Percentiles rank a stretch among this genome's conserved stretches.
phyloP scores from a whole-genome alignment of 129 eudicot species.

The Chrysanthemum makinoi region DNA sequence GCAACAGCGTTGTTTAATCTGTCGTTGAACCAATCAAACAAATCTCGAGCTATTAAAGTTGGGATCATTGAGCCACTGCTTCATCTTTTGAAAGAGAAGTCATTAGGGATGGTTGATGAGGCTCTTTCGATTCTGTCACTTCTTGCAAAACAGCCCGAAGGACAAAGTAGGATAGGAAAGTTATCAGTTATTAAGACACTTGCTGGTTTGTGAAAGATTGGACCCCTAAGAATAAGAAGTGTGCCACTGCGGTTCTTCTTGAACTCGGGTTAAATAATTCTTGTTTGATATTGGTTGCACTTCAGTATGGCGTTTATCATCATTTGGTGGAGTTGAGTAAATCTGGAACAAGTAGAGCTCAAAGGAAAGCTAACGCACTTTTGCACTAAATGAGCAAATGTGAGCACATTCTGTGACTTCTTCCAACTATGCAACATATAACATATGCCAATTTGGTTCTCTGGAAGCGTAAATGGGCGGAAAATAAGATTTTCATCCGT shows the following conservation, averaged over 20 bases:
- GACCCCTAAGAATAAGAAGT: conserved; percentile 76
- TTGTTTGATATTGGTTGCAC: conserved; percentile 57
- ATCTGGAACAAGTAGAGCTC: conserved; percentile 64
- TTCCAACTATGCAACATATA: background rate
- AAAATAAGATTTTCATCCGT: too few species aligned
- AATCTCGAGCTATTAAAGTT: conserved; percentile 65
- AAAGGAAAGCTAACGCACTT: conserved; percentile 69
- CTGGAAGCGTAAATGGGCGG: background rate
- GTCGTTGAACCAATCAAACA: conserved; percentile 49
- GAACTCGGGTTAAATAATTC: conserved; percentile 55
- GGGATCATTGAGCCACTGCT: conserved; percentile 67
- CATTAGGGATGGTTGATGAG: conserved; percentile 70
- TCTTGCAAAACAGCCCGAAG: conserved; percentile 59
- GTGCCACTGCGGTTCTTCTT: conserved; percentile 66
- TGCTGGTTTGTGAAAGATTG: conserved; percentile 59
- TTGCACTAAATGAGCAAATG: conserved; percentile 67
- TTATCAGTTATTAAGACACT: conserved; percentile 46
- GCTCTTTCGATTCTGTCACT: conserved; percentile 63
- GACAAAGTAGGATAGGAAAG: conserved; percentile 54
- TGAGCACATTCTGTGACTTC: conserved; percentile 50
- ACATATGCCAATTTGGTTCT: background rate
- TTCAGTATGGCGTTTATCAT: conserved; percentile 69
- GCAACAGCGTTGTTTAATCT: conserved; percentile 67
- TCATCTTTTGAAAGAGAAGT: conserved; percentile 47
- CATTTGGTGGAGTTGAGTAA: conserved; percentile 49